Base-by-base conservation (phyloP, 2,329 filamentous ascomycete genomes). In the Paecilomyces dactylethromorphus region DNA sequence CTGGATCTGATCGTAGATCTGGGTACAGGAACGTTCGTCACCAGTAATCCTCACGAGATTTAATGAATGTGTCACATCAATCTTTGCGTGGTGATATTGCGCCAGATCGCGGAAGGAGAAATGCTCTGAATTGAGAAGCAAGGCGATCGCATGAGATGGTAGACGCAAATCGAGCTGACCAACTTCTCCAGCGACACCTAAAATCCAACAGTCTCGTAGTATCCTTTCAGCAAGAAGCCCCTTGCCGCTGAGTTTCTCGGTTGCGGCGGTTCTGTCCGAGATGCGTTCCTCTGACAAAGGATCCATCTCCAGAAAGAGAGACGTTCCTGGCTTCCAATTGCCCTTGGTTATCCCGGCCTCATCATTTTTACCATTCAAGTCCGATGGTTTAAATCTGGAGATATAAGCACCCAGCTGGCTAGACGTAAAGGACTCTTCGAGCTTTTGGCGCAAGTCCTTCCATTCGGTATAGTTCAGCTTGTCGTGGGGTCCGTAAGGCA, bases 91-190 rank as follows among this genome's bases (percentile, higher is more conserved):
- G 54, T 74, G 65, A 2, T 73, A 61, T 55, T 63, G 66, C 18
- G 75, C 72, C 53, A 77, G 53, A 26, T 72, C 69, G 53, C 74
- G 71, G 49, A 76, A 71, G 2, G 74, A 76, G 55, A 72, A 73
- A 54, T 69, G 59, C 18, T 69, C 62, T 1, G 74, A 70, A 49
- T 66, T 62, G 13, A 71, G 56, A 11, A 77, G 68, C 22, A 76
- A 58, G 6, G 66, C 66, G 21, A 77, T 60, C 6, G 60, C 60
- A 7, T 63, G 60, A 12, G 65, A 56, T 7, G 68, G 64, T 13
- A 77, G 60, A 15, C 62, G 66, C 6, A 77, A 64, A 56, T 76
- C 73, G 50, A 75, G 56, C 55, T 74, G 74, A 8, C 75, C 75
- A 54, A 69, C 58, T 58, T 76, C 74, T 24, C 65, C 66, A 13